A percentile compares a stretch with the other conserved stretches of the same genome.
Evolutionary conservation across 208 protist genomes (phyloP).

Genomic region (Leishmania tropica): DNA sequence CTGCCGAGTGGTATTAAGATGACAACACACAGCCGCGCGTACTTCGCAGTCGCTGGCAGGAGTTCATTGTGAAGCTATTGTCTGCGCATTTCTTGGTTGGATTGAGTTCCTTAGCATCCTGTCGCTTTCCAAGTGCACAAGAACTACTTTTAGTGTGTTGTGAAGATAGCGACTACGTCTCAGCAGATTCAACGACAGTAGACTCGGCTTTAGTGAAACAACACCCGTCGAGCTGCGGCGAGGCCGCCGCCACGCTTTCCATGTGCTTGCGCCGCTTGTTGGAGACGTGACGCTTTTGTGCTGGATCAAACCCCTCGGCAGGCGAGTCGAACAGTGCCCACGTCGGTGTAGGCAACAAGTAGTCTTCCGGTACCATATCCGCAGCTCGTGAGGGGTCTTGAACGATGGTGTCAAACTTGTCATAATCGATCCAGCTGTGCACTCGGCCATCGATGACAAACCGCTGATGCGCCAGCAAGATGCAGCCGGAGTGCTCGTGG

Average conservation of each 20-base stretch:
- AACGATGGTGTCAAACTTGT: conserved; percentile 74
- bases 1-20: too few species aligned
- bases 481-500: conserved; percentile 91
- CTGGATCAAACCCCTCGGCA: conserved; percentile 88
- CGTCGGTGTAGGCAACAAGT: conserved; percentile 70
- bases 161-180: conserved; percentile 1
- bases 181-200: conserved; percentile 7
- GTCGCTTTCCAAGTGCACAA: not conserved
- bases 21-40: not conserved
- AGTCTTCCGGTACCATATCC: conserved; percentile 66
- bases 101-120: not conserved
- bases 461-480: conserved; percentile 77
- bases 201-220: not conserved
- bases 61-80: not conserved
- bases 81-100: not conserved
- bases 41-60: not conserved
- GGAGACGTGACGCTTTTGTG: conserved; percentile 70
- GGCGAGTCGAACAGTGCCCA: conserved; percentile 74
- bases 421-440: conserved; percentile 92
- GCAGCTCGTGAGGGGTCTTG: conserved; percentile 33
- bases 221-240: not conserved
- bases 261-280: conserved; percentile 41
- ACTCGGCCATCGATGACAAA: conserved; percentile 67
- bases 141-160: not conserved
- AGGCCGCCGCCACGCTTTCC: conserved; percentile 7